Percentiles rank a stretch among this genome's conserved stretches.
phyloP scores from a whole-genome alignment of 163 green algal species.

The Chloromonas sp. region DNA sequence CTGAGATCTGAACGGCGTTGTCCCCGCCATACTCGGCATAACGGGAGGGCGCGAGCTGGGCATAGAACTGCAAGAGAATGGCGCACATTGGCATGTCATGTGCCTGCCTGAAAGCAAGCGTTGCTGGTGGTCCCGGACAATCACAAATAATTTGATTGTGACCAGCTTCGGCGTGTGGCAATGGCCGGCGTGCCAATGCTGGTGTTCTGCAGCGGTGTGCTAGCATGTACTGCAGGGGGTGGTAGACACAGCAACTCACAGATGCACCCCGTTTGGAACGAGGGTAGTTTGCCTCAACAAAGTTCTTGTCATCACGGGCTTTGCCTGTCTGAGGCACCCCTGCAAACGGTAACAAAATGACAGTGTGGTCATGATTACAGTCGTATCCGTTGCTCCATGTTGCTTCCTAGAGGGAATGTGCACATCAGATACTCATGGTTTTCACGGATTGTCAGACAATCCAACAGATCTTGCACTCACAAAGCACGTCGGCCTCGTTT shows the following conservation, averaged over 20 bases:
- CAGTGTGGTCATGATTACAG: background rate
- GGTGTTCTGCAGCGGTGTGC: no score
- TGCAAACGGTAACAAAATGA: background rate
- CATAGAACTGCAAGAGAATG: background rate
- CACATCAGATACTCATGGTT: no score
- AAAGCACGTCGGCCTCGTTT: background rate
- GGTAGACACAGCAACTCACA: background rate
- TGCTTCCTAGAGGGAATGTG: no score
- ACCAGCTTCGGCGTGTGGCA: no score
- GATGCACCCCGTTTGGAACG: background rate
- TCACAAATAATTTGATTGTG: no score
- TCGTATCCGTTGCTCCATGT: no score
- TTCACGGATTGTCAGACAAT: no score
- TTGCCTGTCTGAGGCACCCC: background rate
- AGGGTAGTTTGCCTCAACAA: background rate
- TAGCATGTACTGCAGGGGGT: no score
- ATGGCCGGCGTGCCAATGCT: no score
- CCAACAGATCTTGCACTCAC: background rate
- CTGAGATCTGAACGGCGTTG: background rate
- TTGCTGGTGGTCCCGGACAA: no score
- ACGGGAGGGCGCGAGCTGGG: background rate
- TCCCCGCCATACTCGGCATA: background rate
- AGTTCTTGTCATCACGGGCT: background rate
- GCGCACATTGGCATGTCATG: no score
- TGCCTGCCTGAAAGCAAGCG: no score